These are phyloP conservation scores for Leishmania guyanensis DNA, from an alignment of 208 protist species.

Conservation along the genomic window DNA sequence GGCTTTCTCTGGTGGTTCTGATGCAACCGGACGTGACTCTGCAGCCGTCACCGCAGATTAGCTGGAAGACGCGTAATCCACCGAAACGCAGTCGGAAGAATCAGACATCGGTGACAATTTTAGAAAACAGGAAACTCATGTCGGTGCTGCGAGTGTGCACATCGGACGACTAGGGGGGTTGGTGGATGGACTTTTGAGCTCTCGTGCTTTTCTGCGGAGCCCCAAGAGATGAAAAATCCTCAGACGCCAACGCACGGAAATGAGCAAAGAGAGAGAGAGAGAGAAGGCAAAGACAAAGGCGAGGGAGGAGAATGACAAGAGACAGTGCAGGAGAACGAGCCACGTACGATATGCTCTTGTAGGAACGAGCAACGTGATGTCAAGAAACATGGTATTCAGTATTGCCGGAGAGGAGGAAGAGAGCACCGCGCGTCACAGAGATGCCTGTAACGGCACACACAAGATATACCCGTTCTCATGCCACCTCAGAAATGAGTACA, in stretches of 20 bases:
- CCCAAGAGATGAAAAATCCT: background rate
- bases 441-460: background rate
- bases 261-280: background rate
- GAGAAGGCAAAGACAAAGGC: background rate
- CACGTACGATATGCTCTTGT: background rate
- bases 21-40: background rate
- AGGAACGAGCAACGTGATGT: background rate
- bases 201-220: background rate
- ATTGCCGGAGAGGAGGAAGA: background rate
- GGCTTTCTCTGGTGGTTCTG: background rate
- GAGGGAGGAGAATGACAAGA: background rate
- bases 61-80: conserved; percentile 11
- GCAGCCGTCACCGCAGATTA: conserved; percentile 4
- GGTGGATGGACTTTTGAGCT: background rate
- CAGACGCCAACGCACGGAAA: background rate
- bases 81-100: background rate
- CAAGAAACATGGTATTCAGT: background rate
- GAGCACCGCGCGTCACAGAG: background rate
- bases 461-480: background rate
- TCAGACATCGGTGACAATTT: background rate
- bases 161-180: background rate
- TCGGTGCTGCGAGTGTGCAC: background rate
- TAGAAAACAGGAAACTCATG: background rate
- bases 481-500: background rate
- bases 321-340: background rate